Conservation (phyloP, 495 filamentous ascomycete species). For the Penicillium chermesinum region DNA sequence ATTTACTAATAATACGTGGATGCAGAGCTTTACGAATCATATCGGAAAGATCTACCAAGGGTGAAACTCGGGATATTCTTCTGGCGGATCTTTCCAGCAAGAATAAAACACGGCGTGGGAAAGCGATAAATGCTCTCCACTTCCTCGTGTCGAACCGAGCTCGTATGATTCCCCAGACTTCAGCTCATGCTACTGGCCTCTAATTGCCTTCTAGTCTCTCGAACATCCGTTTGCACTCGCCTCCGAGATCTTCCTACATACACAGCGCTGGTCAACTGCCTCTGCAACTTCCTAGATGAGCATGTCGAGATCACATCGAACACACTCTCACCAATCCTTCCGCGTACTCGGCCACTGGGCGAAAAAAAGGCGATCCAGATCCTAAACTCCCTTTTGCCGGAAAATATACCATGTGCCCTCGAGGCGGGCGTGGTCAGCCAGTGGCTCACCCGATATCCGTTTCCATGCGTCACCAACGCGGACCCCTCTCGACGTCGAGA, state of each 20-base stretch:
- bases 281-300: constrained; percentile 44
- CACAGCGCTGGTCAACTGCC: constrained; percentile 42
- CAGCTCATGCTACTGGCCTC: not conserved
- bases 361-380: constrained; percentile 40
- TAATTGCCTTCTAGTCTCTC: constrained; percentile 29
- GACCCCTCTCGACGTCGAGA: constrained; percentile 37
- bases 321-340: constrained; percentile 38
- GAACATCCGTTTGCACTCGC: constrained; percentile 35
- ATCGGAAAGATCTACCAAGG: constrained; percentile 42
- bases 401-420: constrained; percentile 34
- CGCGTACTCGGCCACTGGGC: constrained; percentile 39
- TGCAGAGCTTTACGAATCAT: constrained; percentile 46
- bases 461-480: constrained; percentile 36
- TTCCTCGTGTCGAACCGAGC: constrained; percentile 43
- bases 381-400: constrained; percentile 35
- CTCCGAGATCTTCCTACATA: constrained; percentile 37
- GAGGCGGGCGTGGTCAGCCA: constrained; percentile 43
- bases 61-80: constrained; percentile 36
- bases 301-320: constrained; percentile 33
- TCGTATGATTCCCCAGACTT: constrained; percentile 21
- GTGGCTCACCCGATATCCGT: constrained; percentile 49
- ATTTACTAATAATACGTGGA: constrained; percentile 10
- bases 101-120: constrained; percentile 28
- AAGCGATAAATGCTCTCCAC: constrained; percentile 40
- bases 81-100: constrained; percentile 37